phyloP scores from a whole-genome alignment of 2,329 filamentous ascomycete species.

The Herpotrichia juniperi region DNA sequence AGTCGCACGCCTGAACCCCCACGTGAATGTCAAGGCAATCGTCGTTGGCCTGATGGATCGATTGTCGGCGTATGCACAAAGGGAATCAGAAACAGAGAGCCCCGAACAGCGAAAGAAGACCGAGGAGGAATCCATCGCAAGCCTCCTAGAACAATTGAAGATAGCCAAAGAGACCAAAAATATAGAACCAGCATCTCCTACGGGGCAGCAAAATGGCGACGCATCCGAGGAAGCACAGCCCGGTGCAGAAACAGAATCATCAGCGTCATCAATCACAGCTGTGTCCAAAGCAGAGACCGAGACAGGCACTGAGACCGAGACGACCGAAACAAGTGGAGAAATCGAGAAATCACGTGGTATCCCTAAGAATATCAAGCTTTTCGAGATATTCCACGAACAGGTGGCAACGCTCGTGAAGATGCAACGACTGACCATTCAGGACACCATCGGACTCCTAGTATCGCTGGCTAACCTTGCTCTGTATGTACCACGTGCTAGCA shows the following conservation, averaged over 20 bases:
- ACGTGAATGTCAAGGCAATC: conserved; percentile 97
- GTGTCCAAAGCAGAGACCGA: conserved; percentile 37
- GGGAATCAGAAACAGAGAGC: conserved; percentile 76
- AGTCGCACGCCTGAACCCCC: conserved; percentile 89
- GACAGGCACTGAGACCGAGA: conserved; percentile 42
- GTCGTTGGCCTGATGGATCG: conserved; percentile 98
- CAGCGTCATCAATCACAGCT: conserved; percentile 36
- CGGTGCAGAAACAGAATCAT: conserved; percentile 33
- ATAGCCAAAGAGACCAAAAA: conserved; percentile 65
- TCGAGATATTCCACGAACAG: conserved; percentile 97
- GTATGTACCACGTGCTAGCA: conserved; percentile 44
- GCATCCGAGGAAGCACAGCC: conserved; percentile 34
- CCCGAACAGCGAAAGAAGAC: conserved; percentile 74
- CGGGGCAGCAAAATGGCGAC: conserved; percentile 43
- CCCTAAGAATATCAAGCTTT: conserved; percentile 81
- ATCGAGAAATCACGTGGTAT: conserved; percentile 61
- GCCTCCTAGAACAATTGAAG: conserved; percentile 78
- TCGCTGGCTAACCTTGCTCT: conserved; percentile 91
- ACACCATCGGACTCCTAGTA: conserved; percentile 92
- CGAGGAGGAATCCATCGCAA: conserved; percentile 83
- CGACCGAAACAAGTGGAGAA: conserved; percentile 49
- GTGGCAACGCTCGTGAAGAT: conserved; percentile 92
- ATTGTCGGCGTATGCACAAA: conserved; percentile 89
- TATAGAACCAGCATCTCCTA: conserved; percentile 22
- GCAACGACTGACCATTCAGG: conserved; percentile 89